Conservation (phyloP, 1,284 basidiomycete genomes). For the Coniophora puteana region DNA sequence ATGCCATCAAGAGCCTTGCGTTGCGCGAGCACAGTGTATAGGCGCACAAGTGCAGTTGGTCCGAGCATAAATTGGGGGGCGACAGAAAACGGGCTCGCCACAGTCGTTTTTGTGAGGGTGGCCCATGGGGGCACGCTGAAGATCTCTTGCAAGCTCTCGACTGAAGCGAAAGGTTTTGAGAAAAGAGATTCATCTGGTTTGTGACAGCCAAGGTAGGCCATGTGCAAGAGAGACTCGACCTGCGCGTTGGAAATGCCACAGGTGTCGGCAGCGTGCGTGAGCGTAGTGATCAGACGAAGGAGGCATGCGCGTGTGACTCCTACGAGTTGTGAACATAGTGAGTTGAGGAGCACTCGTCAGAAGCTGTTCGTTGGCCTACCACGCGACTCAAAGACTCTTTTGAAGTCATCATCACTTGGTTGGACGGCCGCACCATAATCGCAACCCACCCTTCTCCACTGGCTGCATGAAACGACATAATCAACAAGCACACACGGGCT, state of each 20-base stretch:
- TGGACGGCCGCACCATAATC: conserved; percentile 12
- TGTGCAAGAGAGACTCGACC: conserved; percentile 22
- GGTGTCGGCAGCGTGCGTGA: conserved; percentile 14
- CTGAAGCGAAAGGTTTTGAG: conserved; percentile 5
- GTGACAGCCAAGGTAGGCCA: conserved; percentile 18
- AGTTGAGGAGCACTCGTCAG: no score
- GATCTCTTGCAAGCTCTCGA: conserved; percentile 15
- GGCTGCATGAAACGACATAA: conserved; percentile 5
- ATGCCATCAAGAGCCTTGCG: conserved; percentile 13
- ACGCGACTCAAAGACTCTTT: conserved; percentile 16
- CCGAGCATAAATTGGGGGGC: conserved; percentile 18
- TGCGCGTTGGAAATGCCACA: conserved; percentile 16
- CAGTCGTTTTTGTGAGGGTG: conserved; percentile 9
- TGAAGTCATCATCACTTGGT: conserved; percentile 9
- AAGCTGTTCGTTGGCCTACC: no score
- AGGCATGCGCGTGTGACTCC: conserved; percentile 15
- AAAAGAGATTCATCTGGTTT: conserved; percentile 8
- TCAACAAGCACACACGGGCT: not conserved
- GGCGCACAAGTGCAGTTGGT: conserved; percentile 16
- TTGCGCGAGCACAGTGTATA: conserved; percentile 18
- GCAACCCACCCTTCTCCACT: no score
- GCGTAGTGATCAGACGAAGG: conserved; percentile 20
- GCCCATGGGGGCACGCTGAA: conserved; percentile 17
- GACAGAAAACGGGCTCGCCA: conserved; percentile 16
- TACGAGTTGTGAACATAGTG: no score